Evolutionary conservation across 305 asterid genomes (phyloP), one percentile per base, ranked within the genome.

Genomic region (Fraxinus floribunda): DNA sequence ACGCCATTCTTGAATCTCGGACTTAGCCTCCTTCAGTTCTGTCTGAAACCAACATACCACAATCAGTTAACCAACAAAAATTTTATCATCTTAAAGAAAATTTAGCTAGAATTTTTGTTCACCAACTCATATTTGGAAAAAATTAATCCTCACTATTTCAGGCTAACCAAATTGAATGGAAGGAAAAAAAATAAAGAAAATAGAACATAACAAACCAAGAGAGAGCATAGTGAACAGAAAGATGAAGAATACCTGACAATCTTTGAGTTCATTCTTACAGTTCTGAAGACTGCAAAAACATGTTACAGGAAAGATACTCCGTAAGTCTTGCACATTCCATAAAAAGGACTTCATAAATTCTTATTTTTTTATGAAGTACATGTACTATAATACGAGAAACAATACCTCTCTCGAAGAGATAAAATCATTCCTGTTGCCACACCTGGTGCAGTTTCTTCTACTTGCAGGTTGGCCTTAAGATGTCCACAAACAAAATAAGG

Each of bases 1-100:
- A 75, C 86, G 98, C 99, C 99, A 96, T 83, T 90, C 93, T 80
- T 91, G 94, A 86, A 94, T 92, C 90, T 94, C 98, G 79, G 98
- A 89, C 83, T 91, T 93, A 1, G 95, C 88, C 79, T 90, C 95
- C 86, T 94, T 95, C 83, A 92, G 98, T 86, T 91, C 90, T 15
- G 88, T 87, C 98, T 95, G 89, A 80, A 86, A 84, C 77, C 79
- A 49, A 73, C 71, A 82, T 77, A 82, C 22, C 73, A 78, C 15
- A 70, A 81, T 41, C 11, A 24, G 38, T 86, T 74, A 38, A 70
- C 15, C 55, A 76, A 36, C 80, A 44, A 66, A 80, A 75, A 78
- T 0, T 6, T 55, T n/a, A 80, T 8, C 77, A 22, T 7, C 20
- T 11, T 13, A 22, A 55, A 22, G 46, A 41, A 83, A 79, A 76